Base-by-base conservation (phyloP, 441 rosid genomes). In the Jatropha multifida region DNA sequence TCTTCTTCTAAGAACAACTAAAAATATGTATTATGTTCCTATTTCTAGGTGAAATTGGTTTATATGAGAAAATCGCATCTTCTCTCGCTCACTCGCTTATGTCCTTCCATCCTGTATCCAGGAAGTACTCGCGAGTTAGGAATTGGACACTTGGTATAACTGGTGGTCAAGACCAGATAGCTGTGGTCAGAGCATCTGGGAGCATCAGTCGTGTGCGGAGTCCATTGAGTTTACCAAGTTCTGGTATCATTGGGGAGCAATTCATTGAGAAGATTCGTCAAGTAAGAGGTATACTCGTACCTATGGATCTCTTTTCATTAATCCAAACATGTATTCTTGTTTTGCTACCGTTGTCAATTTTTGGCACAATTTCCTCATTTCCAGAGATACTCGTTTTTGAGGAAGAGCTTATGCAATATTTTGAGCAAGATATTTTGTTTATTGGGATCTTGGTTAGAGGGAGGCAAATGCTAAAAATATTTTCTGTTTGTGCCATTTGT, bases 161-260 rank as follows among this genome's bases (percentile, higher is more conserved):
- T 5, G 96, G 98, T 11, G 96, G 98, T 55, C 71, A 77, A 79
- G 97, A 93, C 75, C 84, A 64, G 74, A 90, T 95, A 80, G 99
- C 99, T 77, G 88, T 95, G 72, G 87, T 95, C 67, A 88, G 99
- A 86, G 94, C 98, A 77, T 90, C 97, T 66, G 99, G 99, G 59
- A 86, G 90, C 90, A 95, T 95, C 74, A 91, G 91, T 76, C 99
- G 99, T 56, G 90, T 90, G 10, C 83, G 84, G 65, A 81, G 94
- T 87, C 90, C 99, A 49, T 78, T 86, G 69, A 90, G 92, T 78
- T 38, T 84, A 66, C 82, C 97, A 58, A 76, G 90, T 82, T 91
- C 94, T 11, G 85, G 93, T 77, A 82, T 95, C 72, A 51, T 92
- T 46, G 97, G 90, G 67, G 99, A 93, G 86, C 91, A 93, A 79